Base-by-base conservation (phyloP, 306 rosid genomes). In the Senna siamea region DNA sequence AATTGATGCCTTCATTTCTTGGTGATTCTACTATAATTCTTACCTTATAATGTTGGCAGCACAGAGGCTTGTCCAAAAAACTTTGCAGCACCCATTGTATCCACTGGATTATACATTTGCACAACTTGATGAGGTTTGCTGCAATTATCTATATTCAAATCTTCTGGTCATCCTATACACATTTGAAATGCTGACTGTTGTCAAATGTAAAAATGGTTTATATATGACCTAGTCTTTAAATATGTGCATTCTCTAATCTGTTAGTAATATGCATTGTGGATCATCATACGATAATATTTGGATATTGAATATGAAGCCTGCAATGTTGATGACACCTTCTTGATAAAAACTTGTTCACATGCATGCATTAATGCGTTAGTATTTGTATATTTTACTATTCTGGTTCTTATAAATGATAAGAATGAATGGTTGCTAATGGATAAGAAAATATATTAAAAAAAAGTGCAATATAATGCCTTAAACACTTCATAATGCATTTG, bases 71-170 rank as follows among this genome's bases (percentile, higher is more conserved):
- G 97, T 92, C 66, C 92, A 90, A 64, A 64, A 56, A 59, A 92
- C 99, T 65, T 86, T 94, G 60, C 89, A 84, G 72, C 93, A 94
- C 84, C 96, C 91, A 9, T 78, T 63, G 43, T 94, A 88, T 76
- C 81, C 89, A 5, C 22, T 73, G 69, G 93, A 88, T 74, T 94
- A 94, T 78, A 70, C 89, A 13, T 80, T 89, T 72, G 72, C 82
- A 15, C 86, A 89, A 6, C 23, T 72, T 77, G 87, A 82, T 17
- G 85, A 88, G 96, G 99, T 94, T 79, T 69, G 78, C 15, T 76
- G 30, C 26, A 28, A 26, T 18, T 7, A 32, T 23, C 74, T 72
- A 4, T 71, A 34, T 59, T 57, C 12, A 6, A 19, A 9, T 38
- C 64, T 77, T 59, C 50, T 32, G 57, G 74, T 74, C 62, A 57